Percentiles rank a stretch among this genome's conserved stretches.
These are phyloP conservation scores for Dactylellina cionopaga DNA, from an alignment of 2,329 filamentous ascomycete genomes.

Conservation along the genomic window DNA sequence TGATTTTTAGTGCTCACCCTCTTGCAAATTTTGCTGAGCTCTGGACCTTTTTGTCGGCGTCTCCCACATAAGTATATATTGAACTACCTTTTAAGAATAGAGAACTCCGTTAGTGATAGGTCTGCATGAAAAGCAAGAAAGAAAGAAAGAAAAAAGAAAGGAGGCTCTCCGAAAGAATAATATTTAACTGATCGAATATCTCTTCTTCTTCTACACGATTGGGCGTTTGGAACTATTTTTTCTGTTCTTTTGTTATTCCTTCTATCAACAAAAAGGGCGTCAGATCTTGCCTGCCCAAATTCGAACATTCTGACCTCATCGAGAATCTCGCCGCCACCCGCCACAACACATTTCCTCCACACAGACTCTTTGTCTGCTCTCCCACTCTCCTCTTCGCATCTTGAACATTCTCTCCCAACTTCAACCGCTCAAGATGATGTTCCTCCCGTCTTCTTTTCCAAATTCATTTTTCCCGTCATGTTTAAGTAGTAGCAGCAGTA, in stretches of 20 bases:
- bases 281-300: not conserved
- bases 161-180: not conserved
- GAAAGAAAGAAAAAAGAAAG: too few species aligned
- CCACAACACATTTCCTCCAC: slow-evolving; percentile 1
- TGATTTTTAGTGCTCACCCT: not conserved
- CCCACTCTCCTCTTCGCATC: not conserved
- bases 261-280: too few species aligned
- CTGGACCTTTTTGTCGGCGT: not conserved
- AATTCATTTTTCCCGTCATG: slow-evolving; percentile 11
- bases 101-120: not conserved
- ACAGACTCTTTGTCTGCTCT: not conserved
- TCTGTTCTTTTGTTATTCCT: too few species aligned
- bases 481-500: not conserved
- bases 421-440: slow-evolving; percentile 19
- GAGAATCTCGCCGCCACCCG: not conserved
- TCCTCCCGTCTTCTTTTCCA: slow-evolving; percentile 31
- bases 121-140: too few species aligned
- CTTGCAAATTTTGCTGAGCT: slow-evolving; percentile 5
- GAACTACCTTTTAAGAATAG: not conserved
- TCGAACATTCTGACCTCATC: not conserved
- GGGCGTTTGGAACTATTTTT: not conserved
- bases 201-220: not conserved
- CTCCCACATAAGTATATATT: not conserved
- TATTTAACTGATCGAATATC: slow-evolving; percentile 17
- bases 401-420: not conserved